Conservation (phyloP, 1,284 basidiomycete genomes). For the Irpex sp. region DNA sequence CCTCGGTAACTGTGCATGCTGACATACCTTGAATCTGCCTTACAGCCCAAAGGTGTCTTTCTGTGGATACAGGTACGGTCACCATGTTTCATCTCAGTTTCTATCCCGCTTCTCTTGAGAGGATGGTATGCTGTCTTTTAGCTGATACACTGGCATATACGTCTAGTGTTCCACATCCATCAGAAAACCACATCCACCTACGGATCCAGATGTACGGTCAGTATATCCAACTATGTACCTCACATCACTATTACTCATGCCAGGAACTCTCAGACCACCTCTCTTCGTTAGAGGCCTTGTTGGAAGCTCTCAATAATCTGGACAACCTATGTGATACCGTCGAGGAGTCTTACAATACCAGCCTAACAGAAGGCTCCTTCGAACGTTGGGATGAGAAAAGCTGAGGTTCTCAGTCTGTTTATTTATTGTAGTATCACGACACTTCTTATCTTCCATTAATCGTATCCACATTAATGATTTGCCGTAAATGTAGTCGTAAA, state of each 20-base stretch:
- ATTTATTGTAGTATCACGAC: not conserved
- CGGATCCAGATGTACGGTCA: conserved; percentile 98
- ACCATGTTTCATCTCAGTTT: not conserved
- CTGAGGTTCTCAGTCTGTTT: conserved; percentile 24
- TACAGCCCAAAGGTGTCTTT: conserved; percentile 95
- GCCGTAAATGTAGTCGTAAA: too few relatives aligned
- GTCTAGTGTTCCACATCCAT: conserved; percentile 88
- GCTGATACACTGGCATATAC: not conserved
- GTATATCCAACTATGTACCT: conserved; percentile 26
- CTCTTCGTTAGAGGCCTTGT: conserved; percentile 75
- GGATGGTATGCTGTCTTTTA: not conserved
- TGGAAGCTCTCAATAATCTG: conserved; percentile 69
- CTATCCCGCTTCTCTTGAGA: too few relatives aligned
- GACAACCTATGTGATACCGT: conserved; percentile 69
- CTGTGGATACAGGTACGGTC: conserved; percentile 87
- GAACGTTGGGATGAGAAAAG: conserved; percentile 67
- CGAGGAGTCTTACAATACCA: conserved; percentile 57
- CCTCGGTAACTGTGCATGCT: not conserved
- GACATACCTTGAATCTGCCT: not conserved
- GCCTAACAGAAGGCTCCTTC: conserved; percentile 47
- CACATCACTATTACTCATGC: not conserved
- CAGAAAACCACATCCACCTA: conserved; percentile 92
- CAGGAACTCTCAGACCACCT: conserved; percentile 50
- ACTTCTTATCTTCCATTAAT: too few relatives aligned
- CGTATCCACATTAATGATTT: too few relatives aligned